phyloP scores from a whole-genome alignment of 2,329 filamentous ascomycete genomes.

The Nemania serpens region DNA sequence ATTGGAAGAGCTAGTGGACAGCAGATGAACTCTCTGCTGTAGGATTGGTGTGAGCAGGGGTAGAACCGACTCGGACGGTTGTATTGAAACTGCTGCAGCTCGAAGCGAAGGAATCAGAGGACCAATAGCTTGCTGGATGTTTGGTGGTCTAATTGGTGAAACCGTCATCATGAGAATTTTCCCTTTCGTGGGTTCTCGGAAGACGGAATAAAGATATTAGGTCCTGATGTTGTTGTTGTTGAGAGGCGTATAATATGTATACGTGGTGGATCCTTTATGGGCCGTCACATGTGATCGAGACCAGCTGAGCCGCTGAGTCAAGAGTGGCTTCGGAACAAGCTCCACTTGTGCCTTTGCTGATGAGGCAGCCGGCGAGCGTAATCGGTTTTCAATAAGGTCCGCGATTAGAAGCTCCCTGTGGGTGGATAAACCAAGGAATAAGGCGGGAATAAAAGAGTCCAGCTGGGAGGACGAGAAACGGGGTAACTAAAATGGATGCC shows the following conservation, averaged over 20 bases:
- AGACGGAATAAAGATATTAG: not conserved
- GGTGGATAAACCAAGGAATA: too few species aligned
- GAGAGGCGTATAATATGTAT: not conserved
- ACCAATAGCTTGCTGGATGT: conserved; percentile 54
- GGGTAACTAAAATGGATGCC: not conserved
- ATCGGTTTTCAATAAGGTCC: not conserved
- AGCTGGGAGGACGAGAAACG: not conserved
- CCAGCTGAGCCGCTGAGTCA: too few species aligned
- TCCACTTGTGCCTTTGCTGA: conserved; percentile 4
- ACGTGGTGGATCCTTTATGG: conserved; percentile 17
- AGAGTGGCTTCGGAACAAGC: not conserved
- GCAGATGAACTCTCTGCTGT: conserved; percentile 67
- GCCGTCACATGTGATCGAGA: conserved; percentile 23
- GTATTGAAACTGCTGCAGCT: conserved; percentile 60
- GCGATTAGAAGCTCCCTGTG: not conserved
- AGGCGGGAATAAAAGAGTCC: not conserved
- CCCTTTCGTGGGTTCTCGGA: conserved; percentile 1
- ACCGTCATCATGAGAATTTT: conserved; percentile 35
- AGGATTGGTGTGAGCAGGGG: conserved; percentile 69
- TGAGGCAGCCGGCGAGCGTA: conserved; percentile 2
- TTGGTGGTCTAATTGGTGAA: conserved; percentile 48
- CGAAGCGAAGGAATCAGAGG: conserved; percentile 65
- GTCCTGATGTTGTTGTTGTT: too few species aligned
- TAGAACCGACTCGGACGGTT: conserved; percentile 61
- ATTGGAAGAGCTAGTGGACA: conserved; percentile 59